Conservation (phyloP, 2,329 filamentous ascomycete species). For the Lasiodiplodia sp. region DNA sequence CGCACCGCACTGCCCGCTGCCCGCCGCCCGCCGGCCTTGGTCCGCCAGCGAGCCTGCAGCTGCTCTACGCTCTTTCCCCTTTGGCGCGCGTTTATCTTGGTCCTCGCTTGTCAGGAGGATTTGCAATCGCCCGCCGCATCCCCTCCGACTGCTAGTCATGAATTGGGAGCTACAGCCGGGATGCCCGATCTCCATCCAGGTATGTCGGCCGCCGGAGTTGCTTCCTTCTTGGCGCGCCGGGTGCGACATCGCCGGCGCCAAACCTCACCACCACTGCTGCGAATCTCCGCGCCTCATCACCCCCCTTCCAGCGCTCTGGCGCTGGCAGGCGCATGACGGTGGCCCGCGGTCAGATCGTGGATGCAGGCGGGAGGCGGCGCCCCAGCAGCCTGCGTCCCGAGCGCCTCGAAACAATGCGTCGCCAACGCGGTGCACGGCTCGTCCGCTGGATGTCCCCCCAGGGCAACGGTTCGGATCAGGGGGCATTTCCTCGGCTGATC, state of each 20-base stretch:
- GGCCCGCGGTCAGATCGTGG: slow-evolving; percentile 22
- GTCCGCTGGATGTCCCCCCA: slow-evolving; percentile 18
- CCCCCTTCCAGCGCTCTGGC: slow-evolving; percentile 7
- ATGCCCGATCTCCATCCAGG: slow-evolving; percentile 29
- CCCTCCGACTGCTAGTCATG: slow-evolving; percentile 23
- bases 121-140: slow-evolving; percentile 25
- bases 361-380: slow-evolving; percentile 27
- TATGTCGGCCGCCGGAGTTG: slow-evolving; percentile 20
- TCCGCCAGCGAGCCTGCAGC: background rate
- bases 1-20: slow-evolving; percentile 7
- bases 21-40: slow-evolving; percentile 9
- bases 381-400: slow-evolving; percentile 26
- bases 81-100: slow-evolving; percentile 28
- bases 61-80: slow-evolving; percentile 11
- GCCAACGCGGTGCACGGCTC: slow-evolving; percentile 24
- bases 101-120: slow-evolving; percentile 29
- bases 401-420: slow-evolving; percentile 19
- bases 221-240: slow-evolving; percentile 19
- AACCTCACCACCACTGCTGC: slow-evolving; percentile 8
- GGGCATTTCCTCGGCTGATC: slow-evolving; percentile 31
- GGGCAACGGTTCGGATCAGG: slow-evolving; percentile 28
- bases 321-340: slow-evolving; percentile 6
- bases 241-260: slow-evolving; percentile 23
- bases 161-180: slow-evolving; percentile 21
- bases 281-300: background rate